A percentile compares a stretch with the other conserved stretches of the same genome.
These are phyloP conservation scores for Aspergillus sclerotialis DNA, from an alignment of 2,329 filamentous ascomycete genomes.

Conservation along the genomic window DNA sequence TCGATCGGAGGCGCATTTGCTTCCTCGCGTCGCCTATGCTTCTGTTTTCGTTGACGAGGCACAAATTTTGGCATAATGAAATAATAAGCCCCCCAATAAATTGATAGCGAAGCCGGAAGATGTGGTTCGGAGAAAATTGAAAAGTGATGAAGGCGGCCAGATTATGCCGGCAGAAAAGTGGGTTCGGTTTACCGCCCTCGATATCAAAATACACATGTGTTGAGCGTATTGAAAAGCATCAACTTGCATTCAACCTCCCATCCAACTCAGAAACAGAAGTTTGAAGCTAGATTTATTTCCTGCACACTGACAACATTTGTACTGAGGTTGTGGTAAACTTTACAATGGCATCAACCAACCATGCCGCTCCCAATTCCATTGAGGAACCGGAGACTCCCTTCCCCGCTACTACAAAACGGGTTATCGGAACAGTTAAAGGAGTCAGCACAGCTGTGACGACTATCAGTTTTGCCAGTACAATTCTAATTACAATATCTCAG, in stretches of 20 bases:
- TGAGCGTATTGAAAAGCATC: too few relatives aligned
- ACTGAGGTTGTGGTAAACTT: too few relatives aligned
- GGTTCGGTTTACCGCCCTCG: too few relatives aligned
- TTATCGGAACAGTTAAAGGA: conserved; percentile 58
- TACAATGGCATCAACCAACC: conserved; percentile 17
- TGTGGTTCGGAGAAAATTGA: too few relatives aligned
- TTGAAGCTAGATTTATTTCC: neutral
- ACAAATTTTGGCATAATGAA: conserved; percentile 42
- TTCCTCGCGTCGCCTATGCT: conserved; percentile 31
- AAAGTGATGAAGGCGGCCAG: neutral
- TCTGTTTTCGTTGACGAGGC: conserved; percentile 54
- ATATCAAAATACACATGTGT: too few relatives aligned
- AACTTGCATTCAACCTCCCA: too few relatives aligned
- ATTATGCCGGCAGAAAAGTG: neutral
- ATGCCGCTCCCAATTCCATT: conserved; percentile 16
- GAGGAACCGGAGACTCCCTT: conserved; percentile 53
- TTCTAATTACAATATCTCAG: conserved; percentile 83
- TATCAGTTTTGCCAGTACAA: conserved; percentile 78
- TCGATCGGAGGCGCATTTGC: conserved; percentile 34
- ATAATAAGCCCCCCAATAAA: conserved; percentile 5
- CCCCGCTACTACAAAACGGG: conserved; percentile 57
- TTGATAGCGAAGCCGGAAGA: too few relatives aligned
- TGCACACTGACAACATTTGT: too few relatives aligned
- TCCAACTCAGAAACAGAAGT: neutral
- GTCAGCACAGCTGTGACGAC: conserved; percentile 64